These are phyloP conservation scores for Tausonia pullulans DNA, from an alignment of 1,284 basidiomycete genomes.

Conservation along the genomic window DNA sequence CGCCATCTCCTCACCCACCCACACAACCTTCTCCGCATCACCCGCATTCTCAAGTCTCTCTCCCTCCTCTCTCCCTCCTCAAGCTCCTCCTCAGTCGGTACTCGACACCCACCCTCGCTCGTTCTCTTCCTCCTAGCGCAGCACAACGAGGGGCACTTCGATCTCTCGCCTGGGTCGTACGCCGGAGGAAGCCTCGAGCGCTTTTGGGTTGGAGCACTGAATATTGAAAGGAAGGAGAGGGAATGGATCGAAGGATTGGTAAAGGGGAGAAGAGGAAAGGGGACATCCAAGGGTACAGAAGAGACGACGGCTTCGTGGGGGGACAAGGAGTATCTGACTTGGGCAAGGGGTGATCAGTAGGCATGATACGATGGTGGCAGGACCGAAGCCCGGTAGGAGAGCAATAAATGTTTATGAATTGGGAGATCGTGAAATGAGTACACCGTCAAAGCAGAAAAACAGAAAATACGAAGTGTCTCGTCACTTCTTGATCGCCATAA, in stretches of 20 bases:
- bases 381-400: too few species aligned
- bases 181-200: constrained; percentile 51
- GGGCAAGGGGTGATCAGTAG: not conserved
- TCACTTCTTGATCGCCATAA: too few species aligned
- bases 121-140: constrained; percentile 1
- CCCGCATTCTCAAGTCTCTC: constrained; percentile 4
- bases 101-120: not conserved
- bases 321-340: constrained; percentile 46
- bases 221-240: constrained; percentile 46
- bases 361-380: too few species aligned
- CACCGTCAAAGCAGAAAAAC: too few species aligned
- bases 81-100: not conserved
- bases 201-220: constrained; percentile 64
- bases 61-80: not conserved
- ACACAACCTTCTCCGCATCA: not conserved
- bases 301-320: constrained; percentile 77
- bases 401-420: too few species aligned
- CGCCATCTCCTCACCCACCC: not conserved
- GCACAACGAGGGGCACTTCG: not conserved
- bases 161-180: not conserved
- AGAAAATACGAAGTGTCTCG: too few species aligned
- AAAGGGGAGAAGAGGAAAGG: constrained; percentile 44
- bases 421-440: too few species aligned
- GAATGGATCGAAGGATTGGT: constrained; percentile 45
- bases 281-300: constrained; percentile 54